Evolutionary conservation across 139 green algal genomes (phyloP).

Genomic region (Closterium sp.): DNA sequence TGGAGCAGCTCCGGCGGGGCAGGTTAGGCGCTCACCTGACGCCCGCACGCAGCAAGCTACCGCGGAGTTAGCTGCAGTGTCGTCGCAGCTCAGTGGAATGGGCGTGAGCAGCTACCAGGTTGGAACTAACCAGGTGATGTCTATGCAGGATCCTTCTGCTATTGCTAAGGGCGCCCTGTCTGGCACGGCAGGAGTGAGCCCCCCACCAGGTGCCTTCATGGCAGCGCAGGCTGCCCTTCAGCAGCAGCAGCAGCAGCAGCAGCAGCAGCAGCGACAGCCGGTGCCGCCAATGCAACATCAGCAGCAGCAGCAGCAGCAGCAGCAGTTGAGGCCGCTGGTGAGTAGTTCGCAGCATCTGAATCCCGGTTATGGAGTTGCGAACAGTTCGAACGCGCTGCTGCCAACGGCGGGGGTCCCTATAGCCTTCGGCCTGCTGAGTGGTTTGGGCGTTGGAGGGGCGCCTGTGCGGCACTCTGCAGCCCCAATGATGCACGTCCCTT

Average conservation of each 20-base stretch:
- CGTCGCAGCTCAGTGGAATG: not conserved
- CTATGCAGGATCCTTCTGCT: not conserved
- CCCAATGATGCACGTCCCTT: not conserved
- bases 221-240: not conserved
- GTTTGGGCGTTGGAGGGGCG: not conserved
- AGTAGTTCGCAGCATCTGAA: not conserved
- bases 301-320: slow-evolving; percentile 6
- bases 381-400: not conserved
- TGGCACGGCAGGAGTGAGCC: not conserved
- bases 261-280: slow-evolving; percentile 3
- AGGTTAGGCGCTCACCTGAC: not conserved
- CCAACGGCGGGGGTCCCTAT: not conserved
- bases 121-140: not conserved
- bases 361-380: not conserved
- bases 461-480: not conserved
- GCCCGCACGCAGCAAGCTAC: not conserved
- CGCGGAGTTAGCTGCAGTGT: not conserved
- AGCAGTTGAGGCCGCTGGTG: not conserved
- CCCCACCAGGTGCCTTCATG: not conserved
- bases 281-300: not conserved
- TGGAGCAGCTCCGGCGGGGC: not conserved
- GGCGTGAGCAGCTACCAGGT: not conserved
- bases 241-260: not conserved
- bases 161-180: not conserved
- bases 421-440: not conserved